Evolutionary conservation across 306 rosid genomes (phyloP).

Genomic region (Gynostemma pentaphyllum): DNA sequence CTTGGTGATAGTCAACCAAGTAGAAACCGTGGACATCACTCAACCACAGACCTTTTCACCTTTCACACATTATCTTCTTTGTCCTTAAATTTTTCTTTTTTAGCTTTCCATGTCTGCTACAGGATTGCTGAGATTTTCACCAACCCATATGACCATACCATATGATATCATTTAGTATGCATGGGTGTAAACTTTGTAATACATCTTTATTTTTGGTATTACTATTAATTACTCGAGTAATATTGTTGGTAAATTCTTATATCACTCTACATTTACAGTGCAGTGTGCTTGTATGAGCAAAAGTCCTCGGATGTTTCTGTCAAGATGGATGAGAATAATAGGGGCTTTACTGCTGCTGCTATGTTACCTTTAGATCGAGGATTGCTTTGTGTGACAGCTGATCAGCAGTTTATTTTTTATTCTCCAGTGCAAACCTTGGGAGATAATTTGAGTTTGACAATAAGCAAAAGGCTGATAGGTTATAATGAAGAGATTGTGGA

Average conservation of each 20-base stretch:
- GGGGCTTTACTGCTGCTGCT: constrained; percentile 80
- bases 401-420: constrained; percentile 83
- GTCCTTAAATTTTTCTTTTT: too few species aligned
- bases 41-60: too few species aligned
- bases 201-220: background rate
- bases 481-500: constrained; percentile 88
- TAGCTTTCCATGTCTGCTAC: too few species aligned
- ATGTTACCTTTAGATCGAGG: constrained; percentile 64
- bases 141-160: background rate
- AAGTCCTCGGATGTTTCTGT: constrained; percentile 59
- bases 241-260: background rate
- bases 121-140: too few species aligned
- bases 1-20: too few species aligned
- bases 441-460: constrained; percentile 30
- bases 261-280: constrained; percentile 38
- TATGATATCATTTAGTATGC: background rate
- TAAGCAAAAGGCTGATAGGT: constrained; percentile 78
- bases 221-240: too few species aligned
- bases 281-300: constrained; percentile 87
- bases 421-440: constrained; percentile 40
- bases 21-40: too few species aligned
- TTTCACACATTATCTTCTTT: too few species aligned
- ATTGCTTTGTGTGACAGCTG: constrained; percentile 89
- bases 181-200: background rate
- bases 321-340: constrained; percentile 39